A percentile compares a stretch with the other conserved stretches of the same genome.
These are phyloP conservation scores for Paragyromitra xinjiangensis DNA, from an alignment of 495 filamentous ascomycete genomes.

Conservation along the genomic window DNA sequence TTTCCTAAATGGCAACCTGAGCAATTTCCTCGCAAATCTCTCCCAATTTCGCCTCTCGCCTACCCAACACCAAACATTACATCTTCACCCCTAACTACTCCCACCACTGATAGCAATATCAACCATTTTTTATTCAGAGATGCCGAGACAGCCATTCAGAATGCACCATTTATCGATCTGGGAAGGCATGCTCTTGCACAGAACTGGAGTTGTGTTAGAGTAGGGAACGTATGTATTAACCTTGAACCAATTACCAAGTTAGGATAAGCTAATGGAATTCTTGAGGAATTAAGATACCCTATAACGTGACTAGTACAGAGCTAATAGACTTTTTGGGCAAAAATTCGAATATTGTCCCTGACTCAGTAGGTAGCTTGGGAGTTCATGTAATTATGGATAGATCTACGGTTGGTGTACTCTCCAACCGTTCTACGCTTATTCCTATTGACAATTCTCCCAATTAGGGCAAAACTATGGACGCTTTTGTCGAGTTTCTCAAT, in stretches of 20 bases:
- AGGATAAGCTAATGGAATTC: slow-evolving; percentile 4
- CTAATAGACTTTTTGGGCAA: slow-evolving; percentile 56
- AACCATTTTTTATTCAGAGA: slow-evolving; percentile 53
- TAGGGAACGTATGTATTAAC: slow-evolving; percentile 53
- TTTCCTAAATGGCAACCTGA: slow-evolving; percentile 42
- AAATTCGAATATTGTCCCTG: slow-evolving; percentile 57
- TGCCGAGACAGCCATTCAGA: slow-evolving; percentile 57
- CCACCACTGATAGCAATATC: slow-evolving; percentile 34
- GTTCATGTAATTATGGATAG: slow-evolving; percentile 58
- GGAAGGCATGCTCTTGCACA: slow-evolving; percentile 55
- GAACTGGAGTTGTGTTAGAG: slow-evolving; percentile 57
- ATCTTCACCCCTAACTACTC: slow-evolving; percentile 20
- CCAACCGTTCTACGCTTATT: neutral
- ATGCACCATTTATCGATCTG: slow-evolving; percentile 57
- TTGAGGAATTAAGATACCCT: slow-evolving; percentile 52
- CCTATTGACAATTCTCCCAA: slow-evolving; percentile 12
- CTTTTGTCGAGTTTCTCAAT: slow-evolving; percentile 57
- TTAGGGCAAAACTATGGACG: slow-evolving; percentile 58
- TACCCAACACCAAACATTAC: slow-evolving; percentile 39
- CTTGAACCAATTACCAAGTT: neutral
- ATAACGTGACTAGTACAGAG: slow-evolving; percentile 56
- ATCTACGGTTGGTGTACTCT: slow-evolving; percentile 52
- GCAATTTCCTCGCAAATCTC: slow-evolving; percentile 26
- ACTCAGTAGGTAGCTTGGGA: slow-evolving; percentile 54
- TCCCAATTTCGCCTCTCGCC: slow-evolving; percentile 24